Evolutionary conservation across 208 protist species (phyloP), one percentile per base, ranked within the genome.

Genomic region (Trypanosoma theileri): DNA sequence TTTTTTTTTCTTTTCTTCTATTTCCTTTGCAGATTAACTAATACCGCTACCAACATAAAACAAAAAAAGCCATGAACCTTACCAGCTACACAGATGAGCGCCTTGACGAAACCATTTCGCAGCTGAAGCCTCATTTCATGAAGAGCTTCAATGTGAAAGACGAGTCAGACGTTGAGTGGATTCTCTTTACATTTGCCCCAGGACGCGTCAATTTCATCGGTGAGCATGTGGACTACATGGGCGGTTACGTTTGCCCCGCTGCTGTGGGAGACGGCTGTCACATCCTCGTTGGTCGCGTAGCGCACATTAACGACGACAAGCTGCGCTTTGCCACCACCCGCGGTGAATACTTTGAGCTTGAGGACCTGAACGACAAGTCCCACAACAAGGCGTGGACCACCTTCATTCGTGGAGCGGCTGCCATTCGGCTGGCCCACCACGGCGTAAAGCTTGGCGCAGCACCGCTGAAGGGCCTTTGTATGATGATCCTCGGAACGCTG

Each of bases 211-310:
- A 97, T 73, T 69, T 95, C 28, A 97, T 97, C 54, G 93, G 93
- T 21, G 90, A 97, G 69, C 93, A 97, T 77, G 88, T 92, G 10
- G 93, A 96, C 81, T 96, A 96, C 75, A 89, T 87, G 77, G 87
- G 81, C 19, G 89, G 89, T 6, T 88, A 77, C 63, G 85, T 92
- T 45, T 92, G 89, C 74, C 91, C 91, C 0, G 84, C 86, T 1
- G 86, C 82, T 0, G 58, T 90, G 24, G 41, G 65, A 46, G 77
- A 91, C 40, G 83, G 82, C 42, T 86, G 80, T 1, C 82, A 88
- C 75, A 85, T 90, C n/a, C 76, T 89, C 28, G 86, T 86, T 7
- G 86, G 86, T 14, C 83, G 84, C 44, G 83, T 92, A 62, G 70
- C 68, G 56, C 79, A 82, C 75, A 54, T 85, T 24, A 66, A 54